phyloP scores from a whole-genome alignment of 2,329 filamentous ascomycete species.

The Thielaviopsis ethacetica region DNA sequence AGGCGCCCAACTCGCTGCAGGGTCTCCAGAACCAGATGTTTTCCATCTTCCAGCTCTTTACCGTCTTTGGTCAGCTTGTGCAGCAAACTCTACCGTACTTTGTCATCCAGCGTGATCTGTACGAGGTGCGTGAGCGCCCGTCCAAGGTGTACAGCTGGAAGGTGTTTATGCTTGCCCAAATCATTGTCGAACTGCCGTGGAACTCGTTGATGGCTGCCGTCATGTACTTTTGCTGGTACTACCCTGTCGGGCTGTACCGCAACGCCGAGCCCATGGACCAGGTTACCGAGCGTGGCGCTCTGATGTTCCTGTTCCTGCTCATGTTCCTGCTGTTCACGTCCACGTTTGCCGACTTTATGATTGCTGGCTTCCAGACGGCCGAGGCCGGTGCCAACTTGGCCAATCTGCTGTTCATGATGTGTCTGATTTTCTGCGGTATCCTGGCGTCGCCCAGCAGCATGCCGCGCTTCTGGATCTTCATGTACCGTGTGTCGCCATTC shows the following conservation, averaged over 20 bases:
- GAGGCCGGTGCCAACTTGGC: slow-evolving; percentile 63
- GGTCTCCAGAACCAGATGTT: slow-evolving; percentile 81
- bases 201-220: slow-evolving; percentile 61
- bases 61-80: slow-evolving; percentile 63
- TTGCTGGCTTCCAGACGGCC: slow-evolving; percentile 58
- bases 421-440: slow-evolving; percentile 61
- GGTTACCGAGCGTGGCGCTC: slow-evolving; percentile 50
- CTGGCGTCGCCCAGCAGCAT: slow-evolving; percentile 46
- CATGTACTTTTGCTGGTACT: slow-evolving; percentile 73
- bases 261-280: slow-evolving; percentile 48
- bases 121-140: slow-evolving; percentile 72
- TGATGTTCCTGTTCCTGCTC: slow-evolving; percentile 65
- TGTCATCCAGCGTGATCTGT: slow-evolving; percentile 63
- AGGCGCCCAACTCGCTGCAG: slow-evolving; percentile 53
- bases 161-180: slow-evolving; percentile 68
- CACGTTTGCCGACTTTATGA: slow-evolving; percentile 65
- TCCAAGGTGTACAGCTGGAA: slow-evolving; percentile 77
- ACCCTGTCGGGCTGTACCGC: slow-evolving; percentile 59
- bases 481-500: slow-evolving; percentile 70
- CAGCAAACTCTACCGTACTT: slow-evolving; percentile 80
- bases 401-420: slow-evolving; percentile 57
- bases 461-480: slow-evolving; percentile 67
- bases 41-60: slow-evolving; percentile 67
- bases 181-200: slow-evolving; percentile 75
- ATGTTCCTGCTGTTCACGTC: slow-evolving; percentile 65